These are phyloP conservation scores for Talaromyces stipitatus DNA, from an alignment of 495 filamentous ascomycete genomes.

Conservation along the genomic window DNA sequence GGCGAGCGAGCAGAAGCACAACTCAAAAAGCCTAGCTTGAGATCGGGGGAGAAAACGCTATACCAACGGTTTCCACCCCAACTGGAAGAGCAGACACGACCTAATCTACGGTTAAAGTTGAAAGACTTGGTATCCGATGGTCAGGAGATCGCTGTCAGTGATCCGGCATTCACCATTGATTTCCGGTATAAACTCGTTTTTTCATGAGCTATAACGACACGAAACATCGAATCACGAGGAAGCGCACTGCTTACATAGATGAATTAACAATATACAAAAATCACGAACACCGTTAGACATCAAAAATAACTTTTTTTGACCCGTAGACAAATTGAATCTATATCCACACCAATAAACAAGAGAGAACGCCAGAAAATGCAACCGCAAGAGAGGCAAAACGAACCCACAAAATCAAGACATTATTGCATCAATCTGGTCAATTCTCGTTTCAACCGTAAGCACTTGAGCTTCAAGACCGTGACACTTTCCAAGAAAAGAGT, in stretches of 20 bases:
- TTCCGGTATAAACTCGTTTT: conserved; percentile 62
- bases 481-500: conserved; percentile 84
- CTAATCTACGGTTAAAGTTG: conserved; percentile 74
- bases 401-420: conserved; percentile 8
- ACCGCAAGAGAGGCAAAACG: conserved; percentile 19
- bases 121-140: conserved; percentile 55
- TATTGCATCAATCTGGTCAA: conserved; percentile 48
- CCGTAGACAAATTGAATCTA: background rate
- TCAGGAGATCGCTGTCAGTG: conserved; percentile 73
- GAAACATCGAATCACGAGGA: background rate
- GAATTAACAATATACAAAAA: background rate
- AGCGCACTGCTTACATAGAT: background rate
- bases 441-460: conserved; percentile 53
- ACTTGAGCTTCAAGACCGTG: conserved; percentile 75
- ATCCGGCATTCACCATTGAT: conserved; percentile 66
- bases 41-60: conserved; percentile 72
- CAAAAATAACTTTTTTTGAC: background rate
- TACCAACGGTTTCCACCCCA: conserved; percentile 81
- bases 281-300: conserved; percentile 3
- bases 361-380: conserved; percentile 43
- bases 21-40: conserved; percentile 82
- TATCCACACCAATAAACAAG: background rate
- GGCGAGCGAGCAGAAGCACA: conserved; percentile 77
- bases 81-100: conserved; percentile 71
- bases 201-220: too few relatives aligned